Base-by-base conservation (phyloP, 352 stramenopile genomes). In the Globisporangium paroecandrum region DNA sequence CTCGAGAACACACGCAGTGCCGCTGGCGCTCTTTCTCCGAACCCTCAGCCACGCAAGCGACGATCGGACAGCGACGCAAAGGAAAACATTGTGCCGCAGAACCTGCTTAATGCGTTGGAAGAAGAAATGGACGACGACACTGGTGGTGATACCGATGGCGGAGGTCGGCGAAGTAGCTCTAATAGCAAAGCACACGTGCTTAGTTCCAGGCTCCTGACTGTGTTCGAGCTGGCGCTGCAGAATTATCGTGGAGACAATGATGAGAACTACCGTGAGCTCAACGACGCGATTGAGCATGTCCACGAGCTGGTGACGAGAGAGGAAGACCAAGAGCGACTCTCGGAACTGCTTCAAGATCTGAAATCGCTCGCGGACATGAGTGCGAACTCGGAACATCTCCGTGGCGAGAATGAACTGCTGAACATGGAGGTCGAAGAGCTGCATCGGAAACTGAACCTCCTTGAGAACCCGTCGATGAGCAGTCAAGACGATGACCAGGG, bases 31-130 rank as follows among this genome's bases (percentile, higher is more conserved):
- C 53, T 60, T 20, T 83, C 78, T 36, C 73, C 73, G 0, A 80
- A 74, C 47, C 65, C 62, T 9, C 65, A 78, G 64, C 65, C 70
- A 18, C 70, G 73, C 24, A 82, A 82, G 62, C 76, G 73, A 18
- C 53, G 55, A 29, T 32, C 60, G 20, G 10, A 49, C 43, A 47
- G 46, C 27, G 74, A 66, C 13, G 66, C 71, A 9, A 89, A 89
- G 71, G 77, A 85, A 58, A 91, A 89, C 58, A 46, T 81, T 41
- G 51, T 79, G 49, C 80, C 80, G 38, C 77, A 85, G 64, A 76
- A 80, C 36, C 53, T 76, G 24, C 38, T 80, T 34, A 32, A 38
- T 36, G 53, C 61, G 7, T 46, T 71, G 9, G 62, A 60, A 38
- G 55, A 69, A 12, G 57, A 58, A 13, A 49, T 54, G 24, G 65